These are phyloP conservation scores for Plasmodium knowlesi DNA, from an alignment of 169 alveolate species.

Conservation along the genomic window DNA sequence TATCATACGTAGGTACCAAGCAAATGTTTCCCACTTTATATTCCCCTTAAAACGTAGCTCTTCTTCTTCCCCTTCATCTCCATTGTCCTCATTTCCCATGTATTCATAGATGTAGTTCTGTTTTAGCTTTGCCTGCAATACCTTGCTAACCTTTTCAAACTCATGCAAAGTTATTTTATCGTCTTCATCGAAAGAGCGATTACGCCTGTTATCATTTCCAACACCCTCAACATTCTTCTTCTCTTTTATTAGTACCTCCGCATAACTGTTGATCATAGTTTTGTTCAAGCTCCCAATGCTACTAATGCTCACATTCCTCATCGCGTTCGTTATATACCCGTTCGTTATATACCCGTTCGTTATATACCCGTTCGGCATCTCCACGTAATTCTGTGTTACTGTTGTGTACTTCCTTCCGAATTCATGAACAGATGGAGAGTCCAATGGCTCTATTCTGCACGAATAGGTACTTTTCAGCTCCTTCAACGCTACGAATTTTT, in stretches of 20 bases:
- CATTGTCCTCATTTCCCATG: neutral
- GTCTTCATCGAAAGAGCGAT: neutral
- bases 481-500: slow-evolving; percentile 17
- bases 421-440: neutral
- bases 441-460: neutral
- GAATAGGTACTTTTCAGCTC: slow-evolving; percentile 18
- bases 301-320: neutral
- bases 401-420: neutral
- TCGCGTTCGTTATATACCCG: neutral
- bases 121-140: slow-evolving; percentile 9
- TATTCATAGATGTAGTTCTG: neutral
- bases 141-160: slow-evolving; percentile 12
- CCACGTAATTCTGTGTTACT: slow-evolving; percentile 17
- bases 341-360: neutral
- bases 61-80: slow-evolving; percentile 6
- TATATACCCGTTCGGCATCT: neutral
- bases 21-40: slow-evolving; percentile 40
- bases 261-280: neutral
- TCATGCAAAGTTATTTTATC: slow-evolving; percentile 5
- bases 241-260: slow-evolving; percentile 2
- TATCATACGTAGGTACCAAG: slow-evolving; percentile 48
- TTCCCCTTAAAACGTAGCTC: slow-evolving; percentile 18
- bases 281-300: neutral
- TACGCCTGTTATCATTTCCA: no score
- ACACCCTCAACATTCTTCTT: no score